Evolutionary conservation across 2,329 filamentous ascomycete species (phyloP), one percentile per base, ranked within the genome.

Genomic region (Balansia obtecta): DNA sequence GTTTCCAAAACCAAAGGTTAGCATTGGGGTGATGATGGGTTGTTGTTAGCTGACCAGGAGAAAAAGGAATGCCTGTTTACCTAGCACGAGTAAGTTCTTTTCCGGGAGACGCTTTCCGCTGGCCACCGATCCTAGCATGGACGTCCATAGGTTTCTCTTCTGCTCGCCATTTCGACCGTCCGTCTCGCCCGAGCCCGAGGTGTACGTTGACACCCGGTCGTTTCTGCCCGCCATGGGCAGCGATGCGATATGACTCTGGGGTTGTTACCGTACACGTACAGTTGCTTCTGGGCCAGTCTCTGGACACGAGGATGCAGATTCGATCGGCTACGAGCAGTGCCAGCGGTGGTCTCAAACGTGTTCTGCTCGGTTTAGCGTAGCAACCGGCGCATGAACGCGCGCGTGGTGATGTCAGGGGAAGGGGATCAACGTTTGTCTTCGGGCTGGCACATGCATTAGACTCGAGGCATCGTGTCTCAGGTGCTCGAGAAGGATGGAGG

Each of bases 101-200:
- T 95, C 88, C 6, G 89, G 88, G 61, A 96, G 72, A 58, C 86
- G 80, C 73, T 93, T 94, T 57, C 87, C 88, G 68, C 86, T 95
- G 59, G 90, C 88, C 58, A 93, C 90, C 49, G 81, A 84, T 67
- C 94, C 88, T 58, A 96, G 76, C 85, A 96, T 88, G 43, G 88
- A 89, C 54, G 86, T 90, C 91, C 91, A 96, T 68, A 96, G 83
- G 64, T 95, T 88, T 69, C 87, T 88, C 71, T 88, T 90, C 56
- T 84, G 83, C 59, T 86, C 83, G 67, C 73, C 77, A 70, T 79
- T 77, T 56, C 75, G 76, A 59, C 70, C 70, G 46, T 80, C 79
- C 51, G 73, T 72, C n/a, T 68, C 66, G 53, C 74, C 74, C 56
- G 72, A 80, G 56, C 68, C 76, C 58, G 69, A 70, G 54, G 76